These are phyloP conservation scores for Noccaea bulbosa DNA, from an alignment of 345 rosid genomes.

Conservation along the genomic window DNA sequence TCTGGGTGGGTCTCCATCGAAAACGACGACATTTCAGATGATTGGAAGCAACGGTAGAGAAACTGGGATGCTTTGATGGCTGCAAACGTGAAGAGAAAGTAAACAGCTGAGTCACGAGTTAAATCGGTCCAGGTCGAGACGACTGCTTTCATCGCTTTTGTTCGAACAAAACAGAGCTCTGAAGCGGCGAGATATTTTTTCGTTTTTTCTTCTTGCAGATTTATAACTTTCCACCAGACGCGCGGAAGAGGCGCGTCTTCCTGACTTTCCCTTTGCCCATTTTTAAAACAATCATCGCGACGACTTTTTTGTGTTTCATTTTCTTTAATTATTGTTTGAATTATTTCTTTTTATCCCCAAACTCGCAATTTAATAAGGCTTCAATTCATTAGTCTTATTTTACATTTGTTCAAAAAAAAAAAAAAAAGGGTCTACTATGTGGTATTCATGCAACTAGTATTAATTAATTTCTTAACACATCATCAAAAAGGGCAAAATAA, in stretches of 20 bases:
- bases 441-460: not conserved
- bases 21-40: conserved; percentile 44
- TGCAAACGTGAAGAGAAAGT: conserved; percentile 41
- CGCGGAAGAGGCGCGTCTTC: conserved; percentile 2
- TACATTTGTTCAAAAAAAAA: no score
- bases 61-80: conserved; percentile 41
- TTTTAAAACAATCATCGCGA: not conserved
- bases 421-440: no score
- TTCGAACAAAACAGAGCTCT: not conserved
- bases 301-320: not conserved
- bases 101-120: conserved; percentile 47
- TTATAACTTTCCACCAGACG: no score
- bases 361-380: no score
- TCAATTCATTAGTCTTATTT: no score
- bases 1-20: conserved; percentile 45
- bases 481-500: not conserved
- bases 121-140: conserved; percentile 42
- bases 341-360: no score
- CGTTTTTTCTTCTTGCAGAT: no score
- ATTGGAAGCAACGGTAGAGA: conserved; percentile 33
- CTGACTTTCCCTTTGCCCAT: not conserved
- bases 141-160: conserved; percentile 13
- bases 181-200: conserved; percentile 22
- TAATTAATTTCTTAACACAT: not conserved
- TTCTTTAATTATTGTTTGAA: not conserved